Base-by-base conservation (phyloP, 2,329 filamentous ascomycete genomes). In the Botryotinia convoluta region DNA sequence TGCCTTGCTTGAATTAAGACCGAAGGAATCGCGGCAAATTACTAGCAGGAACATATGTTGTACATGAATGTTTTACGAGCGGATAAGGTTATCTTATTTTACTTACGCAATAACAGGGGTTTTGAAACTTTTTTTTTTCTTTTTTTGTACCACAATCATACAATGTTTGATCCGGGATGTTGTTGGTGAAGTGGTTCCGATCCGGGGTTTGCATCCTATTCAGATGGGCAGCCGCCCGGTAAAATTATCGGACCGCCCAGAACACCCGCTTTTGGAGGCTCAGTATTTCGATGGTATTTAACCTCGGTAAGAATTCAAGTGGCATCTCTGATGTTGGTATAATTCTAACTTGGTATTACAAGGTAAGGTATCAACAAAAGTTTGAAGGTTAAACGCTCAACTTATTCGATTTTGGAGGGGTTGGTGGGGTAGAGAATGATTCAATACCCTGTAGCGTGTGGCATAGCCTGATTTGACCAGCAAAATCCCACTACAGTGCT, bases 111-210 rank as follows among this genome's bases (percentile, higher is more conserved):
- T 14, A 29, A 26, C 2, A 35, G 44, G 22, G 8, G 4, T 42
- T 26, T 20, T 37, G 9, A 3, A 67, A 51, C 35, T 20, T 18
- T 39, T 22, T 39, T 22, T 18, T 8, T 8, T 14, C 22, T 22
- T n/a, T 32, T 29, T 39, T 39, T 29, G n/a, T 42, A 68, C 45
- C 48, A 68, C 18, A 26, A 7, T 68, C 35, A 42, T 20, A 42
- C 48, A 57, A 16, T 42, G 6, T 42, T 37, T 22, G 32, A 16
- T 10, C 35, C 4, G 64, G 64, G 64, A 54, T 54, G 26, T 29
- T 65, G 45, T 65, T 71, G 32, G 45, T 65, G 37, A 65, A 65
- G 69, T 57, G 69, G 60, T 65, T 32, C 45, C 45, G 3, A 39
- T 42, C 60, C 9, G 45, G 44, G 35, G 45, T 39, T 32, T 54